Percentiles rank a stretch among this genome's conserved stretches.
Evolutionary conservation across 2,329 filamentous ascomycete species (phyloP).

Genomic region (Fragosphaeria purpurea): DNA sequence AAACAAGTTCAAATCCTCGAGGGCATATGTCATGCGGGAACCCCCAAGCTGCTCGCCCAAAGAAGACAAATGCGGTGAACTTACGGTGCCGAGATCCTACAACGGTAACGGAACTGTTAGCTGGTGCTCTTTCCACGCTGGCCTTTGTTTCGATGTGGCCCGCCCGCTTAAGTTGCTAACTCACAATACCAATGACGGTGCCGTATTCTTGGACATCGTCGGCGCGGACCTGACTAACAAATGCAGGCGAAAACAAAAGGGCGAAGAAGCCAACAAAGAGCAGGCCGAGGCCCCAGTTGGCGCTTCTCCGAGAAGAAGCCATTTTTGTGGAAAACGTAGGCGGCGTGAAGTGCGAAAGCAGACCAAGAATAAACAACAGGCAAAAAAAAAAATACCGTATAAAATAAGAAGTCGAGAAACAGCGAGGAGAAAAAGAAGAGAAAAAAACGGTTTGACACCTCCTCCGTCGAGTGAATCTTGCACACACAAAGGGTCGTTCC

Average conservation of each 20-base stretch:
- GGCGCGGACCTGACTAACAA: constrained; percentile 67
- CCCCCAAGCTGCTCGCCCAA: not conserved
- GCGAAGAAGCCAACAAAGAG: constrained; percentile 87
- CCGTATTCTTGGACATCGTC: constrained; percentile 71
- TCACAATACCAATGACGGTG: constrained; percentile 81
- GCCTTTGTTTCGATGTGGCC: too few relatives aligned
- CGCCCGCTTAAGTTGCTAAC: constrained; percentile 18
- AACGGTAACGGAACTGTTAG: constrained; percentile 13
- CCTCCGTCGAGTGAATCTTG: constrained; percentile 8
- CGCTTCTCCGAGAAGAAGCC: constrained; percentile 13
- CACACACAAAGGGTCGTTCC: constrained; percentile 13
- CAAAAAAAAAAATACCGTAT: not conserved
- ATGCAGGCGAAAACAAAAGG: constrained; percentile 77
- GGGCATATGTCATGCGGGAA: too few relatives aligned
- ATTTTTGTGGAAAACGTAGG: constrained; percentile 5
- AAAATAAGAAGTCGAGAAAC: constrained; percentile 8
- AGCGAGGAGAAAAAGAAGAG: constrained; percentile 8
- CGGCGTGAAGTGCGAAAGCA: not conserved
- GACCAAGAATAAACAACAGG: constrained; percentile 6
- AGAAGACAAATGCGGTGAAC: not conserved
- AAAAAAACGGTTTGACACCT: not conserved
- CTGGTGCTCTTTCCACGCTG: not conserved
- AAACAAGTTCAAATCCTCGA: too few relatives aligned
- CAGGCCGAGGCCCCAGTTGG: constrained; percentile 51
- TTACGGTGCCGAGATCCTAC: constrained; percentile 60